phyloP scores from a whole-genome alignment of 129 eudicot genomes.

The Centaurea solstitialis region DNA sequence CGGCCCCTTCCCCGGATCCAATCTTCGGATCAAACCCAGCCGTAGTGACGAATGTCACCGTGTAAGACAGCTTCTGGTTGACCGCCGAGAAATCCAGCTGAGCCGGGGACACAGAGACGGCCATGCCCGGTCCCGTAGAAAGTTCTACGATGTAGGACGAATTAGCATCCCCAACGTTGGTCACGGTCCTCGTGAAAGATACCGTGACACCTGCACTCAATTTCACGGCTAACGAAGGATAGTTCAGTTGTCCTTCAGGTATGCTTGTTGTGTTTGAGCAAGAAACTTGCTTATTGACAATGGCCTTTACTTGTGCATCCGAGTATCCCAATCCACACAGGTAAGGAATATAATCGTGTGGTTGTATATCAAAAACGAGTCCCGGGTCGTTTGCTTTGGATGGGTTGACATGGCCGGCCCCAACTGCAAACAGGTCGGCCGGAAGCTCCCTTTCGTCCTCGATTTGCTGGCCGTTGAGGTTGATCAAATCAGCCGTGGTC shows the following conservation, averaged over 20 bases:
- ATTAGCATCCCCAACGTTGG: constrained; percentile 54
- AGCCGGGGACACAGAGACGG: constrained; percentile 29
- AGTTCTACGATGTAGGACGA: constrained; percentile 28
- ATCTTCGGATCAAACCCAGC: background rate
- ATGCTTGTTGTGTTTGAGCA: constrained; percentile 32
- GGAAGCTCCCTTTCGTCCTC: too few species aligned
- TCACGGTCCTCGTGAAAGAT: constrained; percentile 44
- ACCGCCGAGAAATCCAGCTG: constrained; percentile 28
- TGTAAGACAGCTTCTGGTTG: constrained; percentile 39
- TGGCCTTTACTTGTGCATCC: constrained; percentile 18
- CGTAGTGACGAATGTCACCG: constrained; percentile 24
- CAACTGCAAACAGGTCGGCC: too few species aligned
- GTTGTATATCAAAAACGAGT: too few species aligned
- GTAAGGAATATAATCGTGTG: too few species aligned
- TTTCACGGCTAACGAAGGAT: too few species aligned
- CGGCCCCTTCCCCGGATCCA: constrained; percentile 26
- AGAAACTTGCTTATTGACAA: constrained; percentile 32
- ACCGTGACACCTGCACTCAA: constrained; percentile 13
- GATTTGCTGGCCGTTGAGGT: too few species aligned
- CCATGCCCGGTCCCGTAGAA: constrained; percentile 18
- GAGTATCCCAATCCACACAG: constrained; percentile 50
- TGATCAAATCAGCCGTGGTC: too few species aligned
- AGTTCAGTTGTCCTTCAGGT: constrained; percentile 42
- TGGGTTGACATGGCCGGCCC: too few species aligned
- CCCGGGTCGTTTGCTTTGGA: too few species aligned